Percentiles rank a stretch among this genome's conserved stretches.
phyloP scores from a whole-genome alignment of 257 asterid genomes.

The Solanum boliviense region DNA sequence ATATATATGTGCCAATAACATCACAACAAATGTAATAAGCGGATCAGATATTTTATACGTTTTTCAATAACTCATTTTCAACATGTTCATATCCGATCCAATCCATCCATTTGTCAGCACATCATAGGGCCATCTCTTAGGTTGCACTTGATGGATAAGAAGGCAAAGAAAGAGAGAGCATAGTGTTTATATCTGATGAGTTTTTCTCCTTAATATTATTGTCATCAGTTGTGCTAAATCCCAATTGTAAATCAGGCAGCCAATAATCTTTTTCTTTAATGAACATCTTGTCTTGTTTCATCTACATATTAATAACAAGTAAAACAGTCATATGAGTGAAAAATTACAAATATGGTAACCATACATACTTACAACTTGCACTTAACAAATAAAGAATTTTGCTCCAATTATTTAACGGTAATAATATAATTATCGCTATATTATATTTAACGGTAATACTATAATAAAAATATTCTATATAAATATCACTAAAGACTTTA shows the following conservation, averaged over 20 bases:
- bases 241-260: conserved; percentile 39
- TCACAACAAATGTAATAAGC: not conserved
- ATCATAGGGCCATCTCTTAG: not conserved
- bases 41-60: not conserved
- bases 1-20: not conserved
- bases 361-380: not conserved
- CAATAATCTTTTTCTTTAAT: conserved; percentile 16
- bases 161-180: conserved; percentile 61
- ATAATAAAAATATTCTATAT: too few species aligned
- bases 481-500: not conserved
- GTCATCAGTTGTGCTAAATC: conserved; percentile 30
- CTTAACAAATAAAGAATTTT: not conserved
- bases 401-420: not conserved
- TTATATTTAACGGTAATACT: fast-evolving
- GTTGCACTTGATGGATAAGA: not conserved
- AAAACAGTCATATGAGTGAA: not conserved
- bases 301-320: conserved; percentile 4
- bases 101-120: not conserved
- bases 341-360: not conserved
- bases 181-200: conserved; percentile 43
- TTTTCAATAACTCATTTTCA: not conserved
- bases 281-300: conserved; percentile 16
- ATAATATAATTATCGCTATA: too few species aligned
- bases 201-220: conserved; percentile 13
- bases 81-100: not conserved